Evolutionary conservation across 306 rosid genomes (phyloP).

Genomic region (Pterocarpus macrocarpus): DNA sequence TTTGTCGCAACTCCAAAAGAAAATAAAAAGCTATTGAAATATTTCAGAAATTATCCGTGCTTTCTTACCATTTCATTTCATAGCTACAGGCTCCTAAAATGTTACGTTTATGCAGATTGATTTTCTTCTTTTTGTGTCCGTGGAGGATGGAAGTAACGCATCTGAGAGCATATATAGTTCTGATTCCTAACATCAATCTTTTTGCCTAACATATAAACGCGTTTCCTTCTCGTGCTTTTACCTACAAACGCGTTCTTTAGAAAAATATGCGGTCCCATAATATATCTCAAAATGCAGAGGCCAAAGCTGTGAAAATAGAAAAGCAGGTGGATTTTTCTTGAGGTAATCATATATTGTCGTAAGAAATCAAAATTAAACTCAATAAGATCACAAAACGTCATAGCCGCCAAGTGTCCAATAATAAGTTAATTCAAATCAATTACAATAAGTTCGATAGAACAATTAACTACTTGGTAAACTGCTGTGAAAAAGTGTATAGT

Average conservation of each 20-base stretch:
- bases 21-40: background rate
- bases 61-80: background rate
- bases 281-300: background rate
- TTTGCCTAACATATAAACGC: background rate
- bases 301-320: background rate
- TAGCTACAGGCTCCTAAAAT: too few species aligned
- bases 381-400: background rate
- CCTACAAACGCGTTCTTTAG: background rate
- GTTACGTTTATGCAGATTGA: background rate
- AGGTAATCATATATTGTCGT: background rate
- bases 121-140: background rate
- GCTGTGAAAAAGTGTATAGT: background rate
- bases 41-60: background rate
- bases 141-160: background rate
- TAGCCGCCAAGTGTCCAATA: background rate
- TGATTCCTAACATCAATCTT: background rate
- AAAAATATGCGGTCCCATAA: background rate
- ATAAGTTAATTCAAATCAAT: background rate
- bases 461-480: background rate
- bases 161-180: too few species aligned
- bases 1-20: too few species aligned
- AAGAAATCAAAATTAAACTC: background rate
- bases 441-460: background rate
- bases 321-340: slow-evolving; percentile 2
- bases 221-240: slow-evolving; percentile 12